Conservation (phyloP, 495 filamentous ascomycete species). For the Podospora comata region DNA sequence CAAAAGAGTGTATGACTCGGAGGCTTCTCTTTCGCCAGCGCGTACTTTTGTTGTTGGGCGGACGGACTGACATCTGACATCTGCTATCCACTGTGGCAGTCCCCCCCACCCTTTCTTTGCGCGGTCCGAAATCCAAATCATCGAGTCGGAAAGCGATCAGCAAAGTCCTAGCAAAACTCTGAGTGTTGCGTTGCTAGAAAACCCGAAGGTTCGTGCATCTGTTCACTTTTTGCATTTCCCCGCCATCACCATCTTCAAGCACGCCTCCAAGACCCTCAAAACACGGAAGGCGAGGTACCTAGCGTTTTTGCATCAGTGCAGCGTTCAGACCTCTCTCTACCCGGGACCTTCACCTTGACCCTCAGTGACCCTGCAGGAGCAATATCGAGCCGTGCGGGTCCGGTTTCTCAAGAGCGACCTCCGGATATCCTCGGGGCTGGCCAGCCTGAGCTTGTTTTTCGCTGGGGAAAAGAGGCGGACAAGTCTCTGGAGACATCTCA, state of each 20-base stretch:
- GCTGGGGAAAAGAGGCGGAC: not conserved
- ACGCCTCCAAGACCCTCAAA: not conserved
- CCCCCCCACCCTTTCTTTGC: not conserved
- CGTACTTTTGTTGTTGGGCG: not conserved
- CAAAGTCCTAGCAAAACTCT: not conserved
- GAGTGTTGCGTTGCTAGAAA: not conserved
- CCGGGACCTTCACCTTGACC: slow-evolving; percentile 17
- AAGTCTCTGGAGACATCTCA: not conserved
- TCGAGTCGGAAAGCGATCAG: not conserved
- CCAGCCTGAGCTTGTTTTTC: not conserved
- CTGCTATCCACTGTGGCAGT: not conserved
- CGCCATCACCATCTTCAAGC: not conserved
- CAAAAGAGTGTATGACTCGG: slow-evolving; percentile 6
- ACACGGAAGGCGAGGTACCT: not conserved
- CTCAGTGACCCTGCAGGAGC: slow-evolving; percentile 18
- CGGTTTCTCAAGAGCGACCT: not conserved
- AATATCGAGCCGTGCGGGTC: slow-evolving; percentile 23
- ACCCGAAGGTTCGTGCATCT: slow-evolving; percentile 18
- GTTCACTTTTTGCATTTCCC: not conserved
- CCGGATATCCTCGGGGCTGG: not conserved
- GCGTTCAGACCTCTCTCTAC: not conserved
- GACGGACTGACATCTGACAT: slow-evolving; percentile 8
- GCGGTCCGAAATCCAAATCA: not conserved
- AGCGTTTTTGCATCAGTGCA: not conserved
- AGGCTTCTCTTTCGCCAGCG: not conserved